phyloP scores from a whole-genome alignment of 345 rosid species.

The Physaria fendleri region DNA sequence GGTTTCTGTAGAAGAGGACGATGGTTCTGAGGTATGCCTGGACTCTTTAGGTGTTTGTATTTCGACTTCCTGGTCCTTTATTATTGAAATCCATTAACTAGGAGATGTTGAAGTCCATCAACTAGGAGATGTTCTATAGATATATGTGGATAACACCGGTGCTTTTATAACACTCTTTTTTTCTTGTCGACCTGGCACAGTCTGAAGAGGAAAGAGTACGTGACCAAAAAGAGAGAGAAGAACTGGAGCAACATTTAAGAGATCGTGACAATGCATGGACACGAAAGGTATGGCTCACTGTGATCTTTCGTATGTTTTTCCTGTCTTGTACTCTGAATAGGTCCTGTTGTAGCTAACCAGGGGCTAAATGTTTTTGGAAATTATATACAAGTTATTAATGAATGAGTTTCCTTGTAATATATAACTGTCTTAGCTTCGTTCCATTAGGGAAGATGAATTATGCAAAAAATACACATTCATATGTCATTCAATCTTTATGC shows the following conservation, averaged over 20 bases:
- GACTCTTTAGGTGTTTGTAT: background rate
- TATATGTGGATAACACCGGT: background rate
- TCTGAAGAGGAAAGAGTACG: conserved; percentile 89
- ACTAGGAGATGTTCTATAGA: background rate
- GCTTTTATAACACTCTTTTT: background rate
- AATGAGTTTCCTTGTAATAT: background rate
- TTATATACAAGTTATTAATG: background rate
- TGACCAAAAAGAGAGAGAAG: conserved; percentile 89
- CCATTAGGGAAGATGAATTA: conserved; percentile 1
- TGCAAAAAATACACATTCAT: background rate
- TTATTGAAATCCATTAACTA: background rate
- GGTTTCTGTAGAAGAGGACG: conserved; percentile 46
- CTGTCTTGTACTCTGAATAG: background rate
- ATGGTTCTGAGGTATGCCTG: conserved; percentile 70
- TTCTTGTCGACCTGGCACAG: conserved; percentile 32
- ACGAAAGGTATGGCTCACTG: conserved; percentile 50
- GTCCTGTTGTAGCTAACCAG: background rate
- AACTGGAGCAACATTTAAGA: conserved; percentile 69
- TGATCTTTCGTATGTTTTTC: conserved; percentile 7
- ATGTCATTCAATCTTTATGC: background rate
- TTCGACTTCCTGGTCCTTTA: background rate
- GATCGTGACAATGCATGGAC: conserved; percentile 85
- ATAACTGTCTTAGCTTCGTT: background rate
- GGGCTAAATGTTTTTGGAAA: background rate
- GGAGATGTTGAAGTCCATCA: background rate